These are phyloP conservation scores for Aspergillus homomorphus DNA, from an alignment of 495 filamentous ascomycete genomes.

Conservation along the genomic window DNA sequence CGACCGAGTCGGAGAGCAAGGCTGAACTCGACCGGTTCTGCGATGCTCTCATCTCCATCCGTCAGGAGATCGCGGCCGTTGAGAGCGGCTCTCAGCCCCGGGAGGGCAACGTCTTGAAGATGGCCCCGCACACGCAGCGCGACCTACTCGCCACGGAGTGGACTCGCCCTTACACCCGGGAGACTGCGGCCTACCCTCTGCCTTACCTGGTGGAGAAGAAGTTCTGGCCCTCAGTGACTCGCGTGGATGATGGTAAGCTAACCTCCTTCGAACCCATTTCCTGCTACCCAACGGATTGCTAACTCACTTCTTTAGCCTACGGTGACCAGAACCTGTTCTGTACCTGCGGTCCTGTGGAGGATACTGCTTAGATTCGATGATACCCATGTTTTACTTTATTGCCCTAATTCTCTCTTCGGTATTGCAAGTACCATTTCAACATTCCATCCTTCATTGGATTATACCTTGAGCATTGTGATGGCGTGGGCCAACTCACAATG, in stretches of 20 bases:
- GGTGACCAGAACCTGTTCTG: constrained; percentile 94
- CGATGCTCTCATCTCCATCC: constrained; percentile 85
- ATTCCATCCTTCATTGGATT: background rate
- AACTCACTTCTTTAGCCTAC: constrained; percentile 54
- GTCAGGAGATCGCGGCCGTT: constrained; percentile 78
- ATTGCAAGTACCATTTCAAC: background rate
- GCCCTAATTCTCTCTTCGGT: background rate
- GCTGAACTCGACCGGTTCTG: constrained; percentile 95
- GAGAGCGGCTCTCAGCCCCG: constrained; percentile 76
- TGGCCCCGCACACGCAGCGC: constrained; percentile 81
- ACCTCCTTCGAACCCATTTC: constrained; percentile 13
- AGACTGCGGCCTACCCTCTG: constrained; percentile 86
- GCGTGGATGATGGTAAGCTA: constrained; percentile 83
- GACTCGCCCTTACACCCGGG: constrained; percentile 74
- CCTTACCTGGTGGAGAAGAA: constrained; percentile 90
- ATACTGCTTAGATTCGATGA: constrained; percentile 40
- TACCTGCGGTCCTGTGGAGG: constrained; percentile 80
- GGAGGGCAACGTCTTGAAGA: constrained; percentile 88
- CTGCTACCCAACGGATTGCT: constrained; percentile 5
- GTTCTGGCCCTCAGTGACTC: constrained; percentile 91
- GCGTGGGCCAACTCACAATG: background rate
- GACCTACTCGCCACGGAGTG: constrained; percentile 72
- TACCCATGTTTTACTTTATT: constrained; percentile 36
- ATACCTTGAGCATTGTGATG: background rate
- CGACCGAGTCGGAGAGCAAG: constrained; percentile 91